These are phyloP conservation scores for Boletus barrowsii DNA, from an alignment of 768 basidiomycete species.

Conservation along the genomic window DNA sequence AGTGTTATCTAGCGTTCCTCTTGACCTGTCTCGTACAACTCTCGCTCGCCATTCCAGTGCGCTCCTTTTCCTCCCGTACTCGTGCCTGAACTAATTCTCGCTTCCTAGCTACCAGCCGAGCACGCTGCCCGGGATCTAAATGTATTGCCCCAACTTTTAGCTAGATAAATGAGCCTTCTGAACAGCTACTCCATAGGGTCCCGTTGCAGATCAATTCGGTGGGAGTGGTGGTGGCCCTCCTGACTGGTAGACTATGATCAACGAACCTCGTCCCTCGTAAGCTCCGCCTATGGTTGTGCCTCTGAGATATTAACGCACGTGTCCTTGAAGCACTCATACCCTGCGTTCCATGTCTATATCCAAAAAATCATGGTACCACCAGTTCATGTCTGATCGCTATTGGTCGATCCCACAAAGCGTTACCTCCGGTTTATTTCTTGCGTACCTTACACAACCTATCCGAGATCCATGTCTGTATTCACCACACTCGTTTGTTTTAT, in stretches of 20 bases:
- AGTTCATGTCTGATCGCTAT: slow-evolving; percentile 12
- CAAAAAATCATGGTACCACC: slow-evolving; percentile 10
- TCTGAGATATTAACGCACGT: slow-evolving; percentile 2
- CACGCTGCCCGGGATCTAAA: not conserved
- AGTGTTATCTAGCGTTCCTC: slow-evolving; percentile 20
- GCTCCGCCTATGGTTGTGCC: not conserved
- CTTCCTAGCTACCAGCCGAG: slow-evolving; percentile 13
- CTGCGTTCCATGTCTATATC: not conserved
- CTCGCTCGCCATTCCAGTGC: slow-evolving; percentile 25
- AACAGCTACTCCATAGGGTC: slow-evolving; percentile 15
- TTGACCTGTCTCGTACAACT: slow-evolving; percentile 19
- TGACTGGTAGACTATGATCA: slow-evolving; percentile 26
- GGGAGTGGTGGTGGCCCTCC: slow-evolving; percentile 14
- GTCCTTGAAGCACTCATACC: slow-evolving; percentile 1
- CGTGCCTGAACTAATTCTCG: not conserved
- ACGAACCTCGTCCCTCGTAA: slow-evolving; percentile 6
- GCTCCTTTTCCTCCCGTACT: not conserved
- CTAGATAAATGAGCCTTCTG: not conserved
- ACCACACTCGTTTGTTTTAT: not conserved
- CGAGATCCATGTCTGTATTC: slow-evolving; percentile 5
- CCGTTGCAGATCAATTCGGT: slow-evolving; percentile 19
- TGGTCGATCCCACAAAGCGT: slow-evolving; percentile 4
- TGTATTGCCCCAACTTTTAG: slow-evolving; percentile 8
- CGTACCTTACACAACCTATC: slow-evolving; percentile 1
- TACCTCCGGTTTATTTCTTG: slow-evolving; percentile 2